Evolutionary conservation across 106 monocot genomes (phyloP).

Genomic region (Acorus calamus): DNA sequence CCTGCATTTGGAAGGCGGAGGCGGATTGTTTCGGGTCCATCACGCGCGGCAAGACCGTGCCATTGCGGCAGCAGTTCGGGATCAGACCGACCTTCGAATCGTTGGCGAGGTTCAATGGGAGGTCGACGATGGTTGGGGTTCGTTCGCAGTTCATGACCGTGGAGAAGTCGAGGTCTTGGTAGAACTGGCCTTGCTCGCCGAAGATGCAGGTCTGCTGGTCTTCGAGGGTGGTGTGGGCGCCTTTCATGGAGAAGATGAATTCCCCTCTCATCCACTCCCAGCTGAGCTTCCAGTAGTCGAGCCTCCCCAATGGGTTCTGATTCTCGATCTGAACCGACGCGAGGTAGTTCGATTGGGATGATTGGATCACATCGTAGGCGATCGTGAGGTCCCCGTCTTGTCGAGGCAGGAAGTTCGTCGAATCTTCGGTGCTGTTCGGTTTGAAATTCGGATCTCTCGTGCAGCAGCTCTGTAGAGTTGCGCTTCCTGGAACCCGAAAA

Average conservation of each 20-base stretch:
- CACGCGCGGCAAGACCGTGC: slow-evolving; percentile 56
- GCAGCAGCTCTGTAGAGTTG: slow-evolving; percentile 21
- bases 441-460: slow-evolving; percentile 25
- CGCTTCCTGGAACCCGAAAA: no score
- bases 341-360: slow-evolving; percentile 54
- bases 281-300: slow-evolving; percentile 78
- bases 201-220: slow-evolving; percentile 47
- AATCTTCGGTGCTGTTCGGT: slow-evolving; percentile 8
- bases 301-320: slow-evolving; percentile 47
- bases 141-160: slow-evolving; percentile 51
- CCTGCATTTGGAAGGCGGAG: slow-evolving; percentile 81
- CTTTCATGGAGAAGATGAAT: slow-evolving; percentile 60
- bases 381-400: slow-evolving; percentile 66
- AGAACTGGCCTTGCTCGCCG: slow-evolving; percentile 52
- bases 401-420: slow-evolving; percentile 31
- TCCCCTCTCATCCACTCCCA: slow-evolving; percentile 75
- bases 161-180: slow-evolving; percentile 62
- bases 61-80: slow-evolving; percentile 76
- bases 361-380: slow-evolving; percentile 67
- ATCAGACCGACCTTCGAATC: slow-evolving; percentile 51
- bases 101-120: slow-evolving; percentile 36
- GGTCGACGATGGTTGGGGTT: slow-evolving; percentile 55
- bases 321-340: slow-evolving; percentile 64
- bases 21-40: slow-evolving; percentile 57
- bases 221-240: slow-evolving; percentile 40